Percentiles rank a stretch among this genome's conserved stretches.
phyloP scores from a whole-genome alignment of 139 green algal species.

The Nannochloris sp. region DNA sequence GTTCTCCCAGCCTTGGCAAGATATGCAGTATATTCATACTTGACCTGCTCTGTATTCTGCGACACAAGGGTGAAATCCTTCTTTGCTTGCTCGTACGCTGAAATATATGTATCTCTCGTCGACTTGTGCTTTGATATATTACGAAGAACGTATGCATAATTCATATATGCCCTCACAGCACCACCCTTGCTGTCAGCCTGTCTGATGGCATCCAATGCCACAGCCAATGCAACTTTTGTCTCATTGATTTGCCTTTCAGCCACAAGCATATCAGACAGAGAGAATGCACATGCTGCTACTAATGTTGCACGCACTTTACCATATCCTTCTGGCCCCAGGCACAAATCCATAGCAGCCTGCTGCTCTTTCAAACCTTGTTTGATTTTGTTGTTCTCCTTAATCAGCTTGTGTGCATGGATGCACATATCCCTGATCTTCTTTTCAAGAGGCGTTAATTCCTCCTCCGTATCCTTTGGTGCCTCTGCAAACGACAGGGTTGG shows the following conservation, averaged over 20 bases:
- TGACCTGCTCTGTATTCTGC: slow-evolving; percentile 23
- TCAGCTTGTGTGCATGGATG: slow-evolving; percentile 28
- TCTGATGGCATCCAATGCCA: slow-evolving; percentile 11
- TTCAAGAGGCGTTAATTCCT: slow-evolving; percentile 6
- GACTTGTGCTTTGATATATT: slow-evolving; percentile 5
- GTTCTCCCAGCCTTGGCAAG: slow-evolving; percentile 12
- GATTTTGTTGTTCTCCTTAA: slow-evolving; percentile 31
- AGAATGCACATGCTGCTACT: slow-evolving; percentile 23
- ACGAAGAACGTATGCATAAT: slow-evolving; percentile 24
- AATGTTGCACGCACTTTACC: slow-evolving; percentile 21
- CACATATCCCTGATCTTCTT: slow-evolving; percentile 19
- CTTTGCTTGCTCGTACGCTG: slow-evolving; percentile 15
- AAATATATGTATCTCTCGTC: slow-evolving; percentile 5
- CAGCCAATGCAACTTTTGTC: slow-evolving; percentile 22
- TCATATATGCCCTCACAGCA: slow-evolving; percentile 1
- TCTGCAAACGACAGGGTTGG: slow-evolving; percentile 11
- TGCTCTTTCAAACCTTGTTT: slow-evolving; percentile 23
- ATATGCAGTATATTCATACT: slow-evolving; percentile 23
- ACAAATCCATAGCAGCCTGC: slow-evolving; percentile 16
- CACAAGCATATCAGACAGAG: slow-evolving; percentile 26
- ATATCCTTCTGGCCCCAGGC: slow-evolving; percentile 10
- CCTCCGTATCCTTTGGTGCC: not conserved
- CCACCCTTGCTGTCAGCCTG: slow-evolving; percentile 12
- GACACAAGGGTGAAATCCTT: slow-evolving; percentile 10
- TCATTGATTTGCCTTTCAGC: slow-evolving; percentile 19